Evolutionary conservation across 2,329 filamentous ascomycete species (phyloP).

Genomic region (Corinectria fuckeliana): DNA sequence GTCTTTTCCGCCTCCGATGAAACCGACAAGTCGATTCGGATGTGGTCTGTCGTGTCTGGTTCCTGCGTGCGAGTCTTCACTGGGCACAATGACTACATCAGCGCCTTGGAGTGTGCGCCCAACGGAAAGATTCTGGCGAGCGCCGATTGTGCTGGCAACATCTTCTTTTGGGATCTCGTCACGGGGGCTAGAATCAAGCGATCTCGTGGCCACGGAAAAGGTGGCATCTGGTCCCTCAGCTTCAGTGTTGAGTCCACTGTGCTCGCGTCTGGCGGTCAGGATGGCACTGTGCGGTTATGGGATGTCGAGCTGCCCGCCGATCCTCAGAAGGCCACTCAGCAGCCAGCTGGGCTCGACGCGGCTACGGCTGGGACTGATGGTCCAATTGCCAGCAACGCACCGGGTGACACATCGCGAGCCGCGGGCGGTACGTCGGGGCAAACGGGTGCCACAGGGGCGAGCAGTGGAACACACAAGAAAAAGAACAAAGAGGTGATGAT

Average conservation of each 20-base stretch:
- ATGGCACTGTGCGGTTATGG: conserved; percentile 94
- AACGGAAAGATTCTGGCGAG: conserved; percentile 92
- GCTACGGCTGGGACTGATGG: conserved; percentile 52
- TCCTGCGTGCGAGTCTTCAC: conserved; percentile 90
- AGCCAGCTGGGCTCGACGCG: conserved; percentile 52
- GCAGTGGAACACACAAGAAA: conserved; percentile 63
- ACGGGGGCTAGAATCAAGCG: conserved; percentile 87
- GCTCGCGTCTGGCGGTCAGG: conserved; percentile 87
- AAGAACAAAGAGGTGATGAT: conserved; percentile 90
- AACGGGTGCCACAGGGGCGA: conserved; percentile 35
- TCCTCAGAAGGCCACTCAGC: conserved; percentile 62
- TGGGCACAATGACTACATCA: conserved; percentile 88
- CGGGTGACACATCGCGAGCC: conserved; percentile 40
- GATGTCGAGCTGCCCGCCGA: conserved; percentile 80
- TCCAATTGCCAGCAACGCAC: conserved; percentile 36
- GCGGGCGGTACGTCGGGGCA: conserved; percentile 37
- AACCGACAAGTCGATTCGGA: conserved; percentile 86
- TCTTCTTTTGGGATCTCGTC: conserved; percentile 93
- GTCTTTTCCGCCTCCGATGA: conserved; percentile 91
- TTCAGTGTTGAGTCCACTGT: conserved; percentile 94
- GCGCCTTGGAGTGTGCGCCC: conserved; percentile 81
- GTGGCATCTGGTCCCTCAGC: conserved; percentile 90
- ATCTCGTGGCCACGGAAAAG: conserved; percentile 91
- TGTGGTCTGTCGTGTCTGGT: conserved; percentile 94
- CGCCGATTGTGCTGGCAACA: conserved; percentile 86